These are phyloP conservation scores for Oidiodendron maius DNA, from an alignment of 495 filamentous ascomycete genomes.

Conservation along the genomic window DNA sequence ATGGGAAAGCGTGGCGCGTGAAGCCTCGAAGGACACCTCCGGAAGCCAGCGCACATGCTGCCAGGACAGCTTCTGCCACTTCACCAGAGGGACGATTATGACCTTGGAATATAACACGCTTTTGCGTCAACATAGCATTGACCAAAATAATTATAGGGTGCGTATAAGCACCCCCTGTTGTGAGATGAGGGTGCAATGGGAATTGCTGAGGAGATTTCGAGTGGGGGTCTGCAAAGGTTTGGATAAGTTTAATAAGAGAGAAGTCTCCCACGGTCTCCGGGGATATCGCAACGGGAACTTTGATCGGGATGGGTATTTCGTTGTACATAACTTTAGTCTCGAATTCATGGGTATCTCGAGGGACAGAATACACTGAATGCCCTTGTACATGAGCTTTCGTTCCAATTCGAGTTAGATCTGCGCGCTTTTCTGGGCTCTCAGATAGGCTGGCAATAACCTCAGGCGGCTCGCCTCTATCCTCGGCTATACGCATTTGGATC, in stretches of 20 bases:
- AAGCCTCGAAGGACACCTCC: constrained; percentile 94
- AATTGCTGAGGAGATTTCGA: constrained; percentile 79
- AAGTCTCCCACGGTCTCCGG: constrained; percentile 98
- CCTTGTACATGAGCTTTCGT: constrained; percentile 47
- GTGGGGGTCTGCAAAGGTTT: constrained; percentile 82
- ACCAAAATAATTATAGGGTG: constrained; percentile 73
- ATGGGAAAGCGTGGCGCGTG: constrained; percentile 96
- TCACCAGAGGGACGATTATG: constrained; percentile 91
- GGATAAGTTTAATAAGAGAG: constrained; percentile 92
- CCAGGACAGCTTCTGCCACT: constrained; percentile 92
- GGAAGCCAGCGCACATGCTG: constrained; percentile 86
- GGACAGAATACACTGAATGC: constrained; percentile 53
- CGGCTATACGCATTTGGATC: constrained; percentile 59
- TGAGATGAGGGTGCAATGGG: constrained; percentile 83
- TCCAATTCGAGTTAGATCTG: constrained; percentile 44
- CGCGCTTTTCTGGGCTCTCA: constrained; percentile 38
- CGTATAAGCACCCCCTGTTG: constrained; percentile 76
- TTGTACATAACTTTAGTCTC: constrained; percentile 93
- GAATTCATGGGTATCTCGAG: constrained; percentile 94
- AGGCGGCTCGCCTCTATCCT: constrained; percentile 38
- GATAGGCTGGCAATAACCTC: constrained; percentile 37
- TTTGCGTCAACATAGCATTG: constrained; percentile 88
- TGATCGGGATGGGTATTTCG: constrained; percentile 91
- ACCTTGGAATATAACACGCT: constrained; percentile 91
- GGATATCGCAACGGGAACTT: constrained; percentile 85